phyloP scores from a whole-genome alignment of 768 basidiomycete genomes.

The Guyanaporus albipodus region DNA sequence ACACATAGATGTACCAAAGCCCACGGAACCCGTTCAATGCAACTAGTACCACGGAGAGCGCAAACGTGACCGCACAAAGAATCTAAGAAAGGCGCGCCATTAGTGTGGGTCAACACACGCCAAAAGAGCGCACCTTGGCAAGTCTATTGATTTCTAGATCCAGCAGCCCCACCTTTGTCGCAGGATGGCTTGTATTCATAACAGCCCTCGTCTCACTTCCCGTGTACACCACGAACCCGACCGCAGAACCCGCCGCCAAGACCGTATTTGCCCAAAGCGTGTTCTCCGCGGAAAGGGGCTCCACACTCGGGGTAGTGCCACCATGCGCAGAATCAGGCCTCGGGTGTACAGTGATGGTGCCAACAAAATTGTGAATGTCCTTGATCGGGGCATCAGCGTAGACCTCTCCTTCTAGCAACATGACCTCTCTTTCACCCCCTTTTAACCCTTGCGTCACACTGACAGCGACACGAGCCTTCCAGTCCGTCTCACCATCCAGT shows the following conservation, averaged over 20 bases:
- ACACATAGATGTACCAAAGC: conserved; percentile 92
- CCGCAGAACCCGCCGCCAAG: conserved; percentile 87
- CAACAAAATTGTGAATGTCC: conserved; percentile 94
- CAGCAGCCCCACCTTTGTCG: conserved; percentile 87
- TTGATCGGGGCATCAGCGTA: conserved; percentile 96
- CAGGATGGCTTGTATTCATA: conserved; percentile 97
- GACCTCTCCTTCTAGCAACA: conserved; percentile 77
- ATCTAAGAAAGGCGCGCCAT: conserved; percentile 49
- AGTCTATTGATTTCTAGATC: conserved; percentile 94
- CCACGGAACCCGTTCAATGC: conserved; percentile 96
- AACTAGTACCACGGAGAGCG: conserved; percentile 84
- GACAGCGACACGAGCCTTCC: conserved; percentile 93
- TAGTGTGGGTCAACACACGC: not conserved
- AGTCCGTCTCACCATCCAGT: conserved; percentile 97
- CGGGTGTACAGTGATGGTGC: conserved; percentile 78
- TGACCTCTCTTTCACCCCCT: conserved; percentile 44
- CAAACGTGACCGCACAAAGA: conserved; percentile 90
- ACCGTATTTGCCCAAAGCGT: conserved; percentile 98
- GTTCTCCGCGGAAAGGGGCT: conserved; percentile 93
- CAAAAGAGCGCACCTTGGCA: conserved; percentile 72
- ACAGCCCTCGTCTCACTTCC: conserved; percentile 94
- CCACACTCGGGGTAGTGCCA: conserved; percentile 45
- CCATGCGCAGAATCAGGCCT: conserved; percentile 25
- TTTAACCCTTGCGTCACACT: conserved; percentile 17
- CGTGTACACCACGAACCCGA: conserved; percentile 93